Base-by-base conservation (phyloP, 83 land plant genomes). In the Thuja plicata region DNA sequence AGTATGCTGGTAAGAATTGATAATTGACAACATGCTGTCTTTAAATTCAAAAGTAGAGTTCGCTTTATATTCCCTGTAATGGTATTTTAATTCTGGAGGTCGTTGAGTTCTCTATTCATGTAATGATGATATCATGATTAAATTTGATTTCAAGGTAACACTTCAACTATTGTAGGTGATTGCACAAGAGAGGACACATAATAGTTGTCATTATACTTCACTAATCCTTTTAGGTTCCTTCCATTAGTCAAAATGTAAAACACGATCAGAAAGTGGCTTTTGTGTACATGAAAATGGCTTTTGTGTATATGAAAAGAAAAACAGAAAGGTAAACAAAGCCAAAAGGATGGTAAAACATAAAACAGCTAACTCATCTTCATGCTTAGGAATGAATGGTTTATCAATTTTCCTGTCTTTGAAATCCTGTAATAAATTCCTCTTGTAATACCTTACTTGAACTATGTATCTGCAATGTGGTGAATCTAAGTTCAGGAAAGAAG, bases 311-410 rank as follows among this genome's bases (percentile, higher is more conserved):
- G 45, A 71, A 71, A 71, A 87, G 34, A 55, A 35, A 55, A 62
- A 34, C 84, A 70, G 60, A 70, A 38, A 90, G 37, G 43, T 54
- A 54, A 54, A 16, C 57, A 54, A 54, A 40, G 70, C 50, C 19
- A 54, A 87, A 34, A 30, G 35, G 46, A 62, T 21, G 19, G 17
- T 38, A 83, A 43, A 21, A 78, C 97, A 91, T 91, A 98, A 98
- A 88, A 89, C 92, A 88, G 91, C 94, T 32, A 98, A 91, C n/a
- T 98, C 99, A 6, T 91, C 88, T 89, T 98, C 99, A 88, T 98
- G 99, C 86, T 98, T 98, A 62, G 97, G 99, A 55, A 98, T 98
- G 92, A 98, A 98, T 27, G 98, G 99, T 73, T 99, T 98, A 86
- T 98, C 99, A 52, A 98, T 95, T 76, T 95, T 98, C 17, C 99